These are phyloP conservation scores for Pythium periplocum DNA, from an alignment of 352 stramenopile genomes.

Conservation along the genomic window DNA sequence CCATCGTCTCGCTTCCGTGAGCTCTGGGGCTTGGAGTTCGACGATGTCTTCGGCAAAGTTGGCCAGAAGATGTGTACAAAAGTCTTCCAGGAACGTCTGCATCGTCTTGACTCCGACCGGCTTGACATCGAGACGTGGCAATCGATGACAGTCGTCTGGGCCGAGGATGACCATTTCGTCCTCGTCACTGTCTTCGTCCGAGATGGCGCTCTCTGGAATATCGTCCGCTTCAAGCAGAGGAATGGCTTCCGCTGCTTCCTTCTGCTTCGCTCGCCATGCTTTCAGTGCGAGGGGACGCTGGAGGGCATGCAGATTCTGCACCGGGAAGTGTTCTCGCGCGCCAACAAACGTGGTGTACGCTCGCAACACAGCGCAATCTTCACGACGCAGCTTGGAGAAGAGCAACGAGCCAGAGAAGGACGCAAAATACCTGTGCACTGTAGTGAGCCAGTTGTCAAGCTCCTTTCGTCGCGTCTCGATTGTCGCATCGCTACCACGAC, in stretches of 20 bases:
- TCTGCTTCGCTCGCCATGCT: conserved; percentile 33
- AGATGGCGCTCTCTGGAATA: too few relatives aligned
- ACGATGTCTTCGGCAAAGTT: conserved; percentile 62
- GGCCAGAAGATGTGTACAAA: conserved; percentile 57
- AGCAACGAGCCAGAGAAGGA: conserved; percentile 28
- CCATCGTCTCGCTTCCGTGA: conserved; percentile 53
- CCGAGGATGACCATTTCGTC: background rate
- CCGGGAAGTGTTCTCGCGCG: conserved; percentile 40
- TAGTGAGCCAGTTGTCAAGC: conserved; percentile 34
- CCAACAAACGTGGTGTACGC: conserved; percentile 50
- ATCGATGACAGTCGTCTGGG: conserved; percentile 5
- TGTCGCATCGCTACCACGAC: background rate
- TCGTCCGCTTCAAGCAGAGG: conserved; percentile 5
- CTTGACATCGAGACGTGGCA: conserved; percentile 55
- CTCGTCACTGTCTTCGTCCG: too few relatives aligned
- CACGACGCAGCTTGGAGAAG: conserved; percentile 31
- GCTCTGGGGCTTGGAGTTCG: conserved; percentile 38
- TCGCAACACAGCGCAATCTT: conserved; percentile 33
- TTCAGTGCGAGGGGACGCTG: conserved; percentile 39
- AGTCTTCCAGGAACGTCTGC: conserved; percentile 79
- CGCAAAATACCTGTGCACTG: conserved; percentile 39
- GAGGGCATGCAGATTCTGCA: conserved; percentile 16
- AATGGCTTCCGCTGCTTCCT: background rate
- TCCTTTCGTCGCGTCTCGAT: conserved; percentile 25
- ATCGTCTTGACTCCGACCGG: conserved; percentile 58